These are phyloP conservation scores for Geopyxis carbonaria DNA, from an alignment of 495 filamentous ascomycete species.

Conservation along the genomic window DNA sequence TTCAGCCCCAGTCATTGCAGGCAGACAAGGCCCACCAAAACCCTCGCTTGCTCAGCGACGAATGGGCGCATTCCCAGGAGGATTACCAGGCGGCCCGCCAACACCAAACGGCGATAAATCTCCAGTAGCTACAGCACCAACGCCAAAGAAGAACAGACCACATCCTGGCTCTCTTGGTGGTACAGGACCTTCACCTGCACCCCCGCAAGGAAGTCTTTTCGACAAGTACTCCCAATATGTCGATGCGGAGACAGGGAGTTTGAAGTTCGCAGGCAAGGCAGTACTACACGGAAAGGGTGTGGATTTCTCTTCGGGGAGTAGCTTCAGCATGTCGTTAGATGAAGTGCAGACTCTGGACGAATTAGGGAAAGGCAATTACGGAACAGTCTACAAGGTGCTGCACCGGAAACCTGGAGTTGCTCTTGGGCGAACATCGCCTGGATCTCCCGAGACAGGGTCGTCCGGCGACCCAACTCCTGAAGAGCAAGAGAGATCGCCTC, in stretches of 20 bases:
- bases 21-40: conserved; percentile 25
- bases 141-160: not conserved
- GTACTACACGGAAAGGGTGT: conserved; percentile 74
- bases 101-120: not conserved
- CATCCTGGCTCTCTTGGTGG: conserved; percentile 3
- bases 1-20: conserved; percentile 34
- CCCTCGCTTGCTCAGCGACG: conserved; percentile 32
- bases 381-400: conserved; percentile 89
- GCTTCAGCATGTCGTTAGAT: conserved; percentile 86
- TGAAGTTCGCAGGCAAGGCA: conserved; percentile 89
- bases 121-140: conserved; percentile 1
- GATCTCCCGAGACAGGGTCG: not conserved
- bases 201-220: conserved; percentile 45
- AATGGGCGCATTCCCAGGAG: conserved; percentile 16
- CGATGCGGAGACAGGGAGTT: conserved; percentile 72
- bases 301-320: conserved; percentile 75
- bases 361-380: conserved; percentile 95
- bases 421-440: not conserved
- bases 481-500: conserved; percentile 2
- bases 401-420: conserved; percentile 31
- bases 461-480: conserved; percentile 4
- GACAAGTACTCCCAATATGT: conserved; percentile 86
- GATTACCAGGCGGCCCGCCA: conserved; percentile 11
- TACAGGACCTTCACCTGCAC: conserved; percentile 13
- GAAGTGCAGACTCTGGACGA: conserved; percentile 92